A percentile compares a stretch with the other conserved stretches of the same genome.
phyloP scores from a whole-genome alignment of 306 rosid genomes.

The Senna tora region DNA sequence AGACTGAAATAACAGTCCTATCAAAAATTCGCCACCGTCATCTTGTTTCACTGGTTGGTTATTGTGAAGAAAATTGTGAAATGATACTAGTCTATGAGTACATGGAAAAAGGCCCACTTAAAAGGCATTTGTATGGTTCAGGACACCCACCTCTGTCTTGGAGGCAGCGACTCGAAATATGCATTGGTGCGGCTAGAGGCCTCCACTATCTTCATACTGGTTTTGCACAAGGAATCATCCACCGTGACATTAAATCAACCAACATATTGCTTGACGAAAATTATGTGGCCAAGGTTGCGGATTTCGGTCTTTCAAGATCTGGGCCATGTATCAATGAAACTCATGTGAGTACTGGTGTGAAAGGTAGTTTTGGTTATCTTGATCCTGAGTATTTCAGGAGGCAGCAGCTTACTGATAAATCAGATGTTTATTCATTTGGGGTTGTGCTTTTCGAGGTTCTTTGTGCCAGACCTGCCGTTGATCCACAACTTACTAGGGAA shows the following conservation, averaged over 20 bases:
- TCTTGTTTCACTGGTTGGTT: conserved; percentile 93
- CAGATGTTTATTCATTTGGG: conserved; percentile 94
- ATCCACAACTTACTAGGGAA: conserved; percentile 78
- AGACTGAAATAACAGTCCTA: conserved; percentile 79
- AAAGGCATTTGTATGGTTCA: conserved; percentile 79
- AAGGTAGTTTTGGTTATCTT: conserved; percentile 95
- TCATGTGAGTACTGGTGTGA: conserved; percentile 94
- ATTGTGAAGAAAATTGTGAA: conserved; percentile 91
- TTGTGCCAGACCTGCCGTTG: conserved; percentile 94
- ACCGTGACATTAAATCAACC: conserved; percentile 96
- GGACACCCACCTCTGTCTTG: conserved; percentile 62
- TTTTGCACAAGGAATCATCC: conserved; percentile 93
- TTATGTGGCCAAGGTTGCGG: conserved; percentile 95
- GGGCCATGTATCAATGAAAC: conserved; percentile 93
- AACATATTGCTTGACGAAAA: conserved; percentile 87
- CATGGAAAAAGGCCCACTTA: conserved; percentile 85
- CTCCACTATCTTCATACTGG: conserved; percentile 99
- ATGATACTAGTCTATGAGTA: conserved; percentile 96
- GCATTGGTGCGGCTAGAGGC: conserved; percentile 97
- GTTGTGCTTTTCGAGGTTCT: conserved; percentile 95
- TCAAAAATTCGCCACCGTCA: conserved; percentile 92
- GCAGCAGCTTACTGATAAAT: conserved; percentile 96
- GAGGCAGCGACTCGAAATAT: conserved; percentile 93
- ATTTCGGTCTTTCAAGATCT: conserved; percentile 94
- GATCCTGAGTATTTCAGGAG: conserved; percentile 97